A percentile compares a stretch with the other conserved stretches of the same genome.
Evolutionary conservation across 305 asterid species (phyloP).

Genomic region (Fraxinus greggii): DNA sequence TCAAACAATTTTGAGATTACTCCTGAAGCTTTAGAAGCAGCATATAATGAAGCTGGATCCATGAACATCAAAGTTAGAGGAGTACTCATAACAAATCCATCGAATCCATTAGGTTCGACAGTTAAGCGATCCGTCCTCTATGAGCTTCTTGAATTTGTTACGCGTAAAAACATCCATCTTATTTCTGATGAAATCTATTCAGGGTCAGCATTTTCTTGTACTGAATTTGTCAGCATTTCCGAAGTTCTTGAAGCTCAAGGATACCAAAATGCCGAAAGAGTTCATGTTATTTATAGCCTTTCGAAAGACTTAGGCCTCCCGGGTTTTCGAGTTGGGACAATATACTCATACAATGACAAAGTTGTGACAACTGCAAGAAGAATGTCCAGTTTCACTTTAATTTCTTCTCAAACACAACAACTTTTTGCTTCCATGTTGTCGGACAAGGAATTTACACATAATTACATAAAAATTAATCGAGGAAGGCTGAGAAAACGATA

Average conservation of each 20-base stretch:
- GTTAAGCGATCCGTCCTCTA: slow-evolving; percentile 44
- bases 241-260: slow-evolving; percentile 47
- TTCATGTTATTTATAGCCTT: slow-evolving; percentile 72
- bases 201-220: slow-evolving; percentile 60
- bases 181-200: slow-evolving; percentile 84
- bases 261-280: slow-evolving; percentile 47
- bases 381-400: slow-evolving; percentile 81
- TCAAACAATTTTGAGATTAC: slow-evolving; percentile 73
- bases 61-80: slow-evolving; percentile 53
- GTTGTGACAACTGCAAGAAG: slow-evolving; percentile 76
- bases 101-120: slow-evolving; percentile 77
- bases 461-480: slow-evolving; percentile 51
- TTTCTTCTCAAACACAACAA: slow-evolving; percentile 78
- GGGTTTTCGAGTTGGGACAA: slow-evolving; percentile 75
- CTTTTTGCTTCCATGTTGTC: slow-evolving; percentile 68
- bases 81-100: slow-evolving; percentile 71
- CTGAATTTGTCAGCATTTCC: slow-evolving; percentile 64
- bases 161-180: slow-evolving; percentile 56
- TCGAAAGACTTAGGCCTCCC: slow-evolving; percentile 83
- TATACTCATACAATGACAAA: slow-evolving; percentile 70
- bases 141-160: slow-evolving; percentile 50
- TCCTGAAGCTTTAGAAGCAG: slow-evolving; percentile 51
- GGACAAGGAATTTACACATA: slow-evolving; percentile 40
- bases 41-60: slow-evolving; percentile 47
- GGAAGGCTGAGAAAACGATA: slow-evolving; percentile 54